Evolutionary conservation across 2,329 filamentous ascomycete species (phyloP), one percentile per base, ranked within the genome.

Genomic region (Colletotrichum graminicola): DNA sequence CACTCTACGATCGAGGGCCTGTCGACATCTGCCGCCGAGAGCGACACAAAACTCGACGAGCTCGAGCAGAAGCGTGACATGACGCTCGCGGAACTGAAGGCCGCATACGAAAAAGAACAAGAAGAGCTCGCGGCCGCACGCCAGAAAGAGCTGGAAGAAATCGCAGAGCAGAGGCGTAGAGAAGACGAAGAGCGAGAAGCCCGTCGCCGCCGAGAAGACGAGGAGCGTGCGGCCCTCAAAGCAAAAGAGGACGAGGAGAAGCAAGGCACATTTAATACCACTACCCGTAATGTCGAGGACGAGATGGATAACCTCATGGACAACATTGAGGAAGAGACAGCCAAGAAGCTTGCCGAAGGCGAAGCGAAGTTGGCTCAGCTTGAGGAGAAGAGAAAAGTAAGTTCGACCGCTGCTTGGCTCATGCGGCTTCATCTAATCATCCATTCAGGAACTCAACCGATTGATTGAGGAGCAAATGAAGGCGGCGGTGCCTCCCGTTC

Each of bases 121-220:
- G 74, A 78, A 39, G 75, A 76, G 10, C 64, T 82, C 12, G 71
- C 72, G 3, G 74, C 76, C 34, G 79, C 78, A 63, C 78, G 80
- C 26, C 65, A 75, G 39, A 72, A 73, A 6, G 77, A 81, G 67
- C 74, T 76, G 3, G 79, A 80, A 2, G 78, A 77, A 10, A 77
- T 84, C 21, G 76, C 75, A 2, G 81, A 81, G 67, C 76, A 76
- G 23, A 77, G 83, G 23, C 77, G 82, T n/a, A 76, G 70, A 26
- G 83, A 84, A 67, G 83, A 84, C 59, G 83, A 84, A 51, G 82
- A 84, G 73, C 76, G 79, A 10, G 80, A 79, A 12, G 77, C 79
- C 12, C 75, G 76, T 23, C 76, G 83, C 5, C 76, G 75, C 12
- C 71, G 73, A 12, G 82, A 85, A 60, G 83, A 85, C 39, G 78